Conservation (phyloP, 2,329 filamentous ascomycete species). For the Nectriaceae sp. region DNA sequence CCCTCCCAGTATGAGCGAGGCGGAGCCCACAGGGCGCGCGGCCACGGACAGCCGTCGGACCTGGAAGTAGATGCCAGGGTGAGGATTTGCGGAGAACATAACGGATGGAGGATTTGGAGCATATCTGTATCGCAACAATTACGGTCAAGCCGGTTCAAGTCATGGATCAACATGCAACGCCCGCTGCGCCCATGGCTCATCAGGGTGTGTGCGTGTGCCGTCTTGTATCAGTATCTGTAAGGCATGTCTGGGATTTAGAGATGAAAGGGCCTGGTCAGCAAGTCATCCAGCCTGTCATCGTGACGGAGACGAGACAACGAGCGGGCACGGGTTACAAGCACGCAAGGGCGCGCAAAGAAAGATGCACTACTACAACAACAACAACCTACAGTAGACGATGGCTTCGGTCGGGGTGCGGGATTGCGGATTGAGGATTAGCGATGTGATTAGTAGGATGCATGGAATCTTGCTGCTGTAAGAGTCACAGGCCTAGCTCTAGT, state of each 20-base stretch:
- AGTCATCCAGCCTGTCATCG: conserved; percentile 23
- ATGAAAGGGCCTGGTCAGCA: not conserved
- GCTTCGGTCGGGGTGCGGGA: not conserved
- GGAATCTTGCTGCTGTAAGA: not conserved
- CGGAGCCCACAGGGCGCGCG: conserved; percentile 11
- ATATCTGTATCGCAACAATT: not conserved
- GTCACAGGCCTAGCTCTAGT: too few relatives aligned
- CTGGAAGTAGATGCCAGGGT: not conserved
- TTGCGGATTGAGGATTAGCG: not conserved
- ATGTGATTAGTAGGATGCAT: not conserved
- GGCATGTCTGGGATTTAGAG: not conserved
- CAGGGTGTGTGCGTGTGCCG: not conserved
- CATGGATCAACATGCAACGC: not conserved
- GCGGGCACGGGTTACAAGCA: conserved; percentile 3
- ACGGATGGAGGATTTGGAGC: not conserved
- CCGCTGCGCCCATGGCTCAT: not conserved
- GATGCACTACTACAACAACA: not conserved
- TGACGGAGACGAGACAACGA: conserved; percentile 16
- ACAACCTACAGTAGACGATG: not conserved
- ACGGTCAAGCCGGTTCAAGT: not conserved
- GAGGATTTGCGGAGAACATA: not conserved
- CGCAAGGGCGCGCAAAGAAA: not conserved
- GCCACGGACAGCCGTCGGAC: not conserved
- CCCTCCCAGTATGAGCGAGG: conserved; percentile 12
- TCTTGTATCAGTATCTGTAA: not conserved